A percentile compares a stretch with the other conserved stretches of the same genome.
Conservation (phyloP, 2,329 filamentous ascomycete species). For the Tolypocladium endophyticum region DNA sequence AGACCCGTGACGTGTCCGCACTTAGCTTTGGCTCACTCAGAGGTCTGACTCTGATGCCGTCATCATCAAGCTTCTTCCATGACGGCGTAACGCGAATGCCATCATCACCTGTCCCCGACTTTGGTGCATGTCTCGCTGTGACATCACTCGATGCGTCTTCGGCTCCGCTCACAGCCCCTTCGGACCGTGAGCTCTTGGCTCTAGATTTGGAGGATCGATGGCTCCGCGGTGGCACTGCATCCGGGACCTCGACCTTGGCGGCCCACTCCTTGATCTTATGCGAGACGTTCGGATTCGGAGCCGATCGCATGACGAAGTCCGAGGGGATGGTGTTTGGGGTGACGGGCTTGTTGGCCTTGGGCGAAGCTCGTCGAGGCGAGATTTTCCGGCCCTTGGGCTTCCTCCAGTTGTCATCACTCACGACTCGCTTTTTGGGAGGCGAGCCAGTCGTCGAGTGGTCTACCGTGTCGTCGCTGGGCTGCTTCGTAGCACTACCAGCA, state of each 20-base stretch:
- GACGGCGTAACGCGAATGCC: constrained; percentile 34
- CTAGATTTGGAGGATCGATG: constrained; percentile 25
- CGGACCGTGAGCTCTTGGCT: constrained; percentile 13
- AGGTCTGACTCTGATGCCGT: constrained; percentile 19
- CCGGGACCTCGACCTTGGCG: constrained; percentile 39
- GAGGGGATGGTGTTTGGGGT: constrained; percentile 36
- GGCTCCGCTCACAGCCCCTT: constrained; percentile 15
- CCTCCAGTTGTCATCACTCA: constrained; percentile 89
- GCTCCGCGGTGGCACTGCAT: constrained; percentile 25
- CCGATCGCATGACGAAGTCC: constrained; percentile 43
- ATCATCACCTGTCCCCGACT: constrained; percentile 21
- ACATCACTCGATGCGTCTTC: constrained; percentile 16
- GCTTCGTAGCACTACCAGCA: constrained; percentile 8
- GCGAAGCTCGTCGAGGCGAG: constrained; percentile 30
- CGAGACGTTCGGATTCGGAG: constrained; percentile 43
- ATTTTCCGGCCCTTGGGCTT: constrained; percentile 45
- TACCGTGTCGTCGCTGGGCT: constrained; percentile 8
- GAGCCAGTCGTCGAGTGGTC: constrained; percentile 22
- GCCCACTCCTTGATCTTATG: constrained; percentile 56
- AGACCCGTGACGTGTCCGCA: constrained; percentile 9
- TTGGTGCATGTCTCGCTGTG: constrained; percentile 12
- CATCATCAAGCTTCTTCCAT: constrained; percentile 16
- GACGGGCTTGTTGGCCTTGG: constrained; percentile 19
- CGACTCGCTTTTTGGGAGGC: constrained; percentile 80
- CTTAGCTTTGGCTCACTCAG: constrained; percentile 13